Evolutionary conservation across 2,329 filamentous ascomycete species (phyloP).

Genomic region (Rhynchosporium secalis): DNA sequence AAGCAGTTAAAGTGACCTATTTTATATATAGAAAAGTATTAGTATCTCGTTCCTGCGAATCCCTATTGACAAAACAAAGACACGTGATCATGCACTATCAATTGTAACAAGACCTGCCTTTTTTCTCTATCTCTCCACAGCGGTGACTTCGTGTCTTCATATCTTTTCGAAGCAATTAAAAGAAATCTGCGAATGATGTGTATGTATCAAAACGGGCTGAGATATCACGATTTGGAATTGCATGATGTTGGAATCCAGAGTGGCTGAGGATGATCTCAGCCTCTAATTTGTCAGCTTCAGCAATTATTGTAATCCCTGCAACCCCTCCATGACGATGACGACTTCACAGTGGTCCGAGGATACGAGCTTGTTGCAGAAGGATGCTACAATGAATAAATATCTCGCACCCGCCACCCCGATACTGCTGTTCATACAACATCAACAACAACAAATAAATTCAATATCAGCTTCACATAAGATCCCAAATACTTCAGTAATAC

Average conservation of each 20-base stretch:
- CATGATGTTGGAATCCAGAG: constrained; percentile 14
- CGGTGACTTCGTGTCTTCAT: too few relatives aligned
- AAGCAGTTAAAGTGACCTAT: too few relatives aligned
- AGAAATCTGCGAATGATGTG: neutral
- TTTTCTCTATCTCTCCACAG: too few relatives aligned
- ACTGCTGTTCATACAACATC: neutral
- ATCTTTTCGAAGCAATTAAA: neutral
- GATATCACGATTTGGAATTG: constrained; percentile 17
- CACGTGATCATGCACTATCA: too few relatives aligned
- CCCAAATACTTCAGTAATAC: neutral
- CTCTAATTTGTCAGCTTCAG: constrained; percentile 20
- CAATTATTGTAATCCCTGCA: constrained; percentile 5
- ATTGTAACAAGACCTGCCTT: too few relatives aligned
- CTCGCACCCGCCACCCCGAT: neutral
- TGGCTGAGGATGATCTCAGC: constrained; percentile 12
- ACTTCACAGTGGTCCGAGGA: constrained; percentile 22
- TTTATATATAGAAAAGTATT: too few relatives aligned
- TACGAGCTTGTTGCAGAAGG: constrained; percentile 12
- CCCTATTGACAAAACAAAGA: too few relatives aligned
- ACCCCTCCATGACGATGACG: constrained; percentile 31
- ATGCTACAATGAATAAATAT: constrained; percentile 5
- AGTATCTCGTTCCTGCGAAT: too few relatives aligned
- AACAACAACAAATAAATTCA: constrained; percentile 1
- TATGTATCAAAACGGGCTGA: neutral
- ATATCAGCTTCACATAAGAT: neutral